A percentile compares a stretch with the other conserved stretches of the same genome.
Evolutionary conservation across 1,139 yeast species (phyloP).

Genomic region (Scheffersomyces illinoinensis): DNA sequence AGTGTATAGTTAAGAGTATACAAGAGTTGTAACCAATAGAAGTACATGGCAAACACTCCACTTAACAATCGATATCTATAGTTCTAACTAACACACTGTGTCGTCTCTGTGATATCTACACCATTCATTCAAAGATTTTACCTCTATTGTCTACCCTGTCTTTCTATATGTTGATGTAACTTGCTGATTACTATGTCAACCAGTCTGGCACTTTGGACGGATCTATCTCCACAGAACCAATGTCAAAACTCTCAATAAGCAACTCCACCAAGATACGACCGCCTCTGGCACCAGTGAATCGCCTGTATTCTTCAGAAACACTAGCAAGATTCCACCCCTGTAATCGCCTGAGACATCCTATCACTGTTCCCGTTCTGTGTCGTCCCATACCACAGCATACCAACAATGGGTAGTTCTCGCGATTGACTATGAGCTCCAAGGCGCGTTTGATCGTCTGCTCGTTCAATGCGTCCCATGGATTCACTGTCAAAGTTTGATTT

Average conservation of each 20-base stretch:
- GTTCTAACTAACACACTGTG: background rate
- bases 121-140: background rate
- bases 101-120: background rate
- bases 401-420: constrained; percentile 75
- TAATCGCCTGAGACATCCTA: constrained; percentile 85
- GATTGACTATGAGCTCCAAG: constrained; percentile 69
- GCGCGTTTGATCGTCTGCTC: constrained; percentile 81
- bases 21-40: no score
- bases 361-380: constrained; percentile 93
- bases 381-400: constrained; percentile 99
- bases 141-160: background rate
- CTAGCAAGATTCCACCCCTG: constrained; percentile 97
- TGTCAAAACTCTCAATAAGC: constrained; percentile 81
- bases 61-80: no score
- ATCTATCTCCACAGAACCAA: constrained; percentile 52
- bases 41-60: no score
- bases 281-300: constrained; percentile 91
- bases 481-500: constrained; percentile 20
- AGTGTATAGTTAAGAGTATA: no score
- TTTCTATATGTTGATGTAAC: background rate
- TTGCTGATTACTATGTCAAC: constrained; percentile 15
- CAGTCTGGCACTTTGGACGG: constrained; percentile 51
- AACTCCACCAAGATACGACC: constrained; percentile 90
- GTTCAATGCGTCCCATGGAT: constrained; percentile 96
- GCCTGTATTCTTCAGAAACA: constrained; percentile 88